Conservation (phyloP, 805 yeast species). For the Spathaspora sp. region DNA sequence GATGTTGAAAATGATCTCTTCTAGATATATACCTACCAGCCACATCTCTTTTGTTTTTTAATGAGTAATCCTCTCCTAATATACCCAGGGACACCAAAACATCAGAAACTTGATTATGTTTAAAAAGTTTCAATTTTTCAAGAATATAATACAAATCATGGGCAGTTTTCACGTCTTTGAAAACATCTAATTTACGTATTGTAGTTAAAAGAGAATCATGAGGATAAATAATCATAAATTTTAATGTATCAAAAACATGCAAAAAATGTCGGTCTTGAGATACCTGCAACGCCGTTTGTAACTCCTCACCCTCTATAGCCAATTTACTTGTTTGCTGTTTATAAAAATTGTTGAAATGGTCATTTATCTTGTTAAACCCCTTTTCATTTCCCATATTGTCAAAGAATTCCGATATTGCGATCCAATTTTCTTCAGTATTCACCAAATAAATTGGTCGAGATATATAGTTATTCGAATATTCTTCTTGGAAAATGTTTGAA, state of each 20-base stretch:
- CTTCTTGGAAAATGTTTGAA: constrained; percentile 16
- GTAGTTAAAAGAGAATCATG: constrained; percentile 16
- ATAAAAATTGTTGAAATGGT: constrained; percentile 14
- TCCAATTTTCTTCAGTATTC: constrained; percentile 16
- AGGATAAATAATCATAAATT: constrained; percentile 29
- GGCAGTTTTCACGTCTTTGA: constrained; percentile 8
- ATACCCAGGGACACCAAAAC: constrained; percentile 9
- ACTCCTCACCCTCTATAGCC: constrained; percentile 19
- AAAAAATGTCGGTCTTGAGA: constrained; percentile 28
- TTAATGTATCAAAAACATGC: constrained; percentile 23
- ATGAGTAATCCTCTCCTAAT: constrained; percentile 8
- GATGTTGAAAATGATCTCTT: constrained; percentile 28
- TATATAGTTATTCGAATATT: constrained; percentile 4
- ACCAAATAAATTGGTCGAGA: constrained; percentile 16
- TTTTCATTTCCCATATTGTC: constrained; percentile 10
- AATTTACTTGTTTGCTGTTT: constrained; percentile 11
- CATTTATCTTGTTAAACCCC: constrained; percentile 17
- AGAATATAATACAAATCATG: constrained; percentile 12
- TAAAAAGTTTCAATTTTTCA: constrained; percentile 18
- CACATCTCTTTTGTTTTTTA: background rate
- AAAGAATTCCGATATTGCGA: constrained; percentile 8
- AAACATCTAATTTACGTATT: constrained; percentile 7
- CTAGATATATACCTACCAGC: background rate
- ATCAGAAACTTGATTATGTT: constrained; percentile 20
- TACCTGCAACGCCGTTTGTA: constrained; percentile 22